Conservation (phyloP, 371 early-diverging fungal genomes). For the Rhizopus sp. region DNA sequence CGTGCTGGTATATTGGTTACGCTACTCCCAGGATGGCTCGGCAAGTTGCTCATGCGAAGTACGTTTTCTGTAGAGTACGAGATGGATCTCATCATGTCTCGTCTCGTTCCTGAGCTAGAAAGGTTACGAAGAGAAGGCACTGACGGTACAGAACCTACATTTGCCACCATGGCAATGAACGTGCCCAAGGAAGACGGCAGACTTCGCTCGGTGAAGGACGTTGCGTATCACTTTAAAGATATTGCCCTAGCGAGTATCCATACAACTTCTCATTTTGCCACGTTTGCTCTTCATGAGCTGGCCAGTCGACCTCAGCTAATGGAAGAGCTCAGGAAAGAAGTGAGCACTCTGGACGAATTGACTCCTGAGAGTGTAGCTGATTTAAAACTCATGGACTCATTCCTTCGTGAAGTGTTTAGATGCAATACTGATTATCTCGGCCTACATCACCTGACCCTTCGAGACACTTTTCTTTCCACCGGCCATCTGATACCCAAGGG, state of each 20-base stretch:
- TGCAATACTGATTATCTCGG: slow-evolving; percentile 33
- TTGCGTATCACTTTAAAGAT: slow-evolving; percentile 36
- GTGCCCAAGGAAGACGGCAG: slow-evolving; percentile 33
- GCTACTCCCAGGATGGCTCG: slow-evolving; percentile 27
- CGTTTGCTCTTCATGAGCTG: slow-evolving; percentile 37
- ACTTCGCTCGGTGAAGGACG: slow-evolving; percentile 23
- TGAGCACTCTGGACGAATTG: slow-evolving; percentile 13
- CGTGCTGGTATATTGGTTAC: slow-evolving; percentile 27
- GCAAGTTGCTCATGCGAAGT: slow-evolving; percentile 24
- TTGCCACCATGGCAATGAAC: slow-evolving; percentile 28
- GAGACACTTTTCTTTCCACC: slow-evolving; percentile 37
- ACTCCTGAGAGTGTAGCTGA: slow-evolving; percentile 34
- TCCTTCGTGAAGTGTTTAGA: slow-evolving; percentile 50
- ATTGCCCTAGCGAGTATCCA: slow-evolving; percentile 47
- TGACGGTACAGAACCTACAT: slow-evolving; percentile 26
- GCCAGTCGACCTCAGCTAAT: slow-evolving; percentile 33
- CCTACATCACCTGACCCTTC: slow-evolving; percentile 36
- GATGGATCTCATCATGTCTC: slow-evolving; percentile 35
- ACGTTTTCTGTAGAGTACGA: slow-evolving; percentile 34
- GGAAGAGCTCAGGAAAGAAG: slow-evolving; percentile 23
- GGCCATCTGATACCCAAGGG: slow-evolving; percentile 50
- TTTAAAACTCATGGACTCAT: slow-evolving; percentile 50
- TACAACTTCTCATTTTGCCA: slow-evolving; percentile 39
- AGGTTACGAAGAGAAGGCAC: slow-evolving; percentile 15
- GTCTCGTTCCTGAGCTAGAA: slow-evolving; percentile 29